These are phyloP conservation scores for Cinnamomum micranthum DNA, from an alignment of 164 flowering plant genomes.

Conservation along the genomic window DNA sequence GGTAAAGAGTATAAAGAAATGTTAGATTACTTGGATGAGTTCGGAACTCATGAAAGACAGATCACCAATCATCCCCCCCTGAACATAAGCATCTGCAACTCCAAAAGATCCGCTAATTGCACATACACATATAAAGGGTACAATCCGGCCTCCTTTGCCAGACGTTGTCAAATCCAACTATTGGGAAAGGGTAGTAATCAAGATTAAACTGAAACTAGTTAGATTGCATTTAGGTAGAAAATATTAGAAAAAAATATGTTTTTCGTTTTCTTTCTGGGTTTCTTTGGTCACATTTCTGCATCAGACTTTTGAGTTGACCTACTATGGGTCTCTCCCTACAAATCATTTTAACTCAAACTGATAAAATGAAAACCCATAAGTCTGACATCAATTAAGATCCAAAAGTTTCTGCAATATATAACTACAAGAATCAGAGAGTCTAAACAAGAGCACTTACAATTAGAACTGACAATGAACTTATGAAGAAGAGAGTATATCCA, in stretches of 20 bases:
- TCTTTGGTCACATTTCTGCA: not conserved
- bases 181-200: not conserved
- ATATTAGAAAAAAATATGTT: too few relatives aligned
- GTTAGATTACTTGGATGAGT: constrained; percentile 45
- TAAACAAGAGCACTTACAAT: constrained; percentile 38
- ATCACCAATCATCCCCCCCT: constrained; percentile 84
- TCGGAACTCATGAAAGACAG: constrained; percentile 66
- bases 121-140: constrained; percentile 55
- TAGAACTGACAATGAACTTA: constrained; percentile 46
- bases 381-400: not conserved
- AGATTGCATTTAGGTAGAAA: not conserved
- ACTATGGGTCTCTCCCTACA: not conserved
- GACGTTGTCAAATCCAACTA: constrained; percentile 69
- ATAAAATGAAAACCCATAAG: not conserved
- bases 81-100: constrained; percentile 66
- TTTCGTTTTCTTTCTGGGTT: not conserved
- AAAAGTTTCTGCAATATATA: not conserved
- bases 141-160: constrained; percentile 64
- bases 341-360: not conserved
- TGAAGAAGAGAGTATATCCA: constrained; percentile 65
- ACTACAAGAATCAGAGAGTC: not conserved
- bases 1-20: not conserved
- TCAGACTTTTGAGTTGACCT: not conserved
- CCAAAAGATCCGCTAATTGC: constrained; percentile 54
- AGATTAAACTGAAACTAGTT: not conserved